phyloP scores from a whole-genome alignment of 441 rosid genomes.

The Theobroma grandiflorum region DNA sequence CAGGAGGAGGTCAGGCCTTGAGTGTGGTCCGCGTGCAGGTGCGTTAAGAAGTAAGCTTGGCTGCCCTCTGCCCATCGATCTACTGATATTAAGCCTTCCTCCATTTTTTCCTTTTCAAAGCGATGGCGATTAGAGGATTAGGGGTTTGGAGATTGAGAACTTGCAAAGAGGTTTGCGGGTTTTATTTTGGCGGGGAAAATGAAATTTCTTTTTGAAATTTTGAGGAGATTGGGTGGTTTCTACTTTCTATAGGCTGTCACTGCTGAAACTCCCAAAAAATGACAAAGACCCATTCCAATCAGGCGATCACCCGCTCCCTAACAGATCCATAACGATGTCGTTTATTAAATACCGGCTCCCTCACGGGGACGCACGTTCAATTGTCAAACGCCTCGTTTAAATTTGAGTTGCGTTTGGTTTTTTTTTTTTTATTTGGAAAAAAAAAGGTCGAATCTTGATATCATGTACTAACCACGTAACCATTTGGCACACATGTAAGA shows the following conservation, averaged over 20 bases:
- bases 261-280: neutral
- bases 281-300: too few relatives aligned
- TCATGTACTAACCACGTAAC: too few relatives aligned
- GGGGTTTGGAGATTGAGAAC: neutral
- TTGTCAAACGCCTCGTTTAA: too few relatives aligned
- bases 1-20: slow-evolving; percentile 66
- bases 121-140: neutral
- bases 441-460: too few relatives aligned
- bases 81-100: slow-evolving; percentile 74
- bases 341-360: too few relatives aligned
- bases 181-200: neutral
- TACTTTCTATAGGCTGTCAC: neutral
- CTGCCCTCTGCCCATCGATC: slow-evolving; percentile 77
- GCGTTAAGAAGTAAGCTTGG: slow-evolving; percentile 80
- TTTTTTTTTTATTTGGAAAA: too few relatives aligned
- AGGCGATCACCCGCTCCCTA: too few relatives aligned
- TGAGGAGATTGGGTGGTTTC: neutral
- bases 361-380: too few relatives aligned
- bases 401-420: too few relatives aligned
- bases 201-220: slow-evolving; percentile 5
- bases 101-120: slow-evolving; percentile 45
- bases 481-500: too few relatives aligned
- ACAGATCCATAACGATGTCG: too few relatives aligned
- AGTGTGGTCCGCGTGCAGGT: slow-evolving; percentile 81
- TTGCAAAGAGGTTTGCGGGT: neutral